Evolutionary conservation across 352 stramenopile species (phyloP), one percentile per base, ranked within the genome.

Genomic region (Globisporangium yorkense): DNA sequence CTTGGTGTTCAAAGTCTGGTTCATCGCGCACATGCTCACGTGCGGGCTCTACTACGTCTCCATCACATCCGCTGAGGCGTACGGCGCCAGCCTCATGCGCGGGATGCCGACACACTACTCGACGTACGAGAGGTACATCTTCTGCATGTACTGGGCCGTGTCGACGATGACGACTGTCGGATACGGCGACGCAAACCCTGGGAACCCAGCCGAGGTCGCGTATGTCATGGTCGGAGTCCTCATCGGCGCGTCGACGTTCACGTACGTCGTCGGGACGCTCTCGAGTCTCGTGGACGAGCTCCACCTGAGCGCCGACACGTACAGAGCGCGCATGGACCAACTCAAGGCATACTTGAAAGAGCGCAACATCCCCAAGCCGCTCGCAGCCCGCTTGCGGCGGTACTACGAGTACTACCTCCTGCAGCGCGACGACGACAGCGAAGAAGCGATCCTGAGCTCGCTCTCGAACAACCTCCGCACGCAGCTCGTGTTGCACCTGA

Each of bases 401-500:
- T 93, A 93, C 65, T 93, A 89, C 51, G 80, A 91, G 44, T 93
- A 91, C 37, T 93, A 89, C 52, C 66, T 93, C 9, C 56, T 77
- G 3, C 78, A 91, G 65, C 71, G 78, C 3, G 80, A 93, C 45
- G 76, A 89, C 39, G 76, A 87, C 33, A 76, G 88, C 49, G 82
- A 90, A 59, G 75, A 88, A 52, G 71, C 66, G 35, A 89, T 93
- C 49, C 54, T 93, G n/a, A 66, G 61, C 0, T 71, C 79, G 5
- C 70, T 93, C 2, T 93, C 83, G 1, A 79, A 91, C 56, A 85
- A 91, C 33, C 54, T 93, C 18, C 75, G 83, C 12, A 87, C 75
- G 49, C 83, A 91, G 53, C 61, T 91, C 3, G 75, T 93, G 21
- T 52, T 93, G 21, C 78, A 93, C 49, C 58, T 93, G 51, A 90